Evolutionary conservation across 371 early-diverging fungal genomes (phyloP), one percentile per base, ranked within the genome.

Genomic region (Zychaea mexicana): DNA sequence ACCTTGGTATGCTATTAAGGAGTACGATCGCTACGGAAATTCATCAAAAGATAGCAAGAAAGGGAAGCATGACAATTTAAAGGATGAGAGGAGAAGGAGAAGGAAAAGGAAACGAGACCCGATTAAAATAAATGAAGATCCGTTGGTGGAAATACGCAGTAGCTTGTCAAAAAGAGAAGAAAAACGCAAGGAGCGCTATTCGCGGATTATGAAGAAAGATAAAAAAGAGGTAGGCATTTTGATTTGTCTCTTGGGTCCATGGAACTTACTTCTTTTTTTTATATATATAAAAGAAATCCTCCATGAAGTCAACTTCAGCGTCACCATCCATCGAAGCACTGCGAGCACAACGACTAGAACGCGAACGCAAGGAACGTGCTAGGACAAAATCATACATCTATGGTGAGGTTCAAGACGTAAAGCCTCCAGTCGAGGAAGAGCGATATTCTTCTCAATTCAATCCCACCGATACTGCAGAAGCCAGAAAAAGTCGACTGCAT

Each of bases 1-100:
- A 10, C 80, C 80, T 15, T 80, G 81, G 81, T 80, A 80, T 59
- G 66, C 68, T 0, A 56, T 64, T 33, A 55, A 56, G 10, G 52
- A 60, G 0, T 38, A 57, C 27, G 74, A 74, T 15, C 73, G 73
- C 28, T 77, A 68, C 45, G 70, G 54, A 9, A 65, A 72, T 27
- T 24, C 45, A n/a, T n/a, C 17, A 22, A 31, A 9, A 21, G 53
- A 47, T 15, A 21, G 38, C 17, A 63, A 54, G 38, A 53, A 65
- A 46, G 46, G 28, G 52, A 60, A 15, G 42, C n/a, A 32, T 10
- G 36, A 30, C 19, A 32, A 52, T 17, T 45, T 22, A 47, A 27
- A 60, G 19, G 17, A 62, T 12, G 24, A 24, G 6, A 22, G 38
- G 57, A 53, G 26, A 27, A 22, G 55, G 52, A 64, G 52, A 19